phyloP scores from a whole-genome alignment of 176 grass and related monocot species.

The Saccharum officinarum region DNA sequence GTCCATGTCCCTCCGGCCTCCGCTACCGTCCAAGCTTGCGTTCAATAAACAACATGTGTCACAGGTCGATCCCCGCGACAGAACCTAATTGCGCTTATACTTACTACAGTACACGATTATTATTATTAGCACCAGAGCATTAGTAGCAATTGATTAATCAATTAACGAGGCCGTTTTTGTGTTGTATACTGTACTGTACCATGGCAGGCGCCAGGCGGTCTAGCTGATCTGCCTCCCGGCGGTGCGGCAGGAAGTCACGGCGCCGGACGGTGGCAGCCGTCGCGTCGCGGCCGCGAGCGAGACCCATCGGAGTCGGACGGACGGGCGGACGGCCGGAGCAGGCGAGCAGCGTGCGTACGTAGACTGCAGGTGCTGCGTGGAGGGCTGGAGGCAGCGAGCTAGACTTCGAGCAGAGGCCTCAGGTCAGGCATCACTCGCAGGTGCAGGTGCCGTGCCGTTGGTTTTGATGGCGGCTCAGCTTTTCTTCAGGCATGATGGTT shows the following conservation, averaged over 20 bases:
- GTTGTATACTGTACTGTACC: background rate
- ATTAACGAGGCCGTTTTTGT: background rate
- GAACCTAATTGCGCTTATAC: too few species aligned
- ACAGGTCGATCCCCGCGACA: background rate
- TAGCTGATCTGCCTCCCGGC: slow-evolving; percentile 40
- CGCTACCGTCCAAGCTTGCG: slow-evolving; percentile 33
- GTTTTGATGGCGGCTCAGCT: background rate
- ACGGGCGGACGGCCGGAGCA: background rate
- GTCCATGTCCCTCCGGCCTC: background rate
- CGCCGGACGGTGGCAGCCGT: slow-evolving; percentile 1
- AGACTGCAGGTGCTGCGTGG: slow-evolving; percentile 20
- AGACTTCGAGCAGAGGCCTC: too few species aligned
- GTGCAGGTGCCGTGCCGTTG: background rate
- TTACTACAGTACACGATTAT: too few species aligned
- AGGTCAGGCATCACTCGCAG: background rate
- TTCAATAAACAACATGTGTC: slow-evolving; percentile 35
- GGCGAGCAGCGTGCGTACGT: background rate
- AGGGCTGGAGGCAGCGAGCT: background rate
- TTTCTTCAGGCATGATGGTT: slow-evolving; percentile 29
- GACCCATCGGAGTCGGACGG: background rate
- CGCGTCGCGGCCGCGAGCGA: background rate
- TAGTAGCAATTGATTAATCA: background rate
- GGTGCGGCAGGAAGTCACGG: slow-evolving; percentile 48
- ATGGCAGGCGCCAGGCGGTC: background rate
- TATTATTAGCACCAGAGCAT: background rate